Percentiles rank a stretch among this genome's conserved stretches.
These are phyloP conservation scores for Hygrocybe punicea DNA, from an alignment of 768 basidiomycete genomes.

Conservation along the genomic window DNA sequence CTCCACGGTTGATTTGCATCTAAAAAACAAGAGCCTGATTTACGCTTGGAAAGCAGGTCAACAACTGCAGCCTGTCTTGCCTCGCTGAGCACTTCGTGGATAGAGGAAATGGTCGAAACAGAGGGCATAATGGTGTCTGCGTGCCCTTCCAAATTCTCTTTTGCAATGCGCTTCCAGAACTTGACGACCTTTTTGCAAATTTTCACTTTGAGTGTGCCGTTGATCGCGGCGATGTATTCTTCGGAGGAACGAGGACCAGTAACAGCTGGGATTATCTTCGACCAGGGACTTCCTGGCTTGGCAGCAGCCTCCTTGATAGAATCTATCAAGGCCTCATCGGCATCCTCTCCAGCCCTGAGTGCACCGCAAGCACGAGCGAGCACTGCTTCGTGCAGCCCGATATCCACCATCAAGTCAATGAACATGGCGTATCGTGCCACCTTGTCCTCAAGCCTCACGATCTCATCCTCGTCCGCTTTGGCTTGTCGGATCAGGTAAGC, in stretches of 20 bases:
- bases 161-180: constrained; percentile 40
- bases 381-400: constrained; percentile 33
- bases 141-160: constrained; percentile 14
- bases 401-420: constrained; percentile 36
- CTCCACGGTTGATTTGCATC: background rate
- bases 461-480: constrained; percentile 27
- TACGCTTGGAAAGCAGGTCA: constrained; percentile 25
- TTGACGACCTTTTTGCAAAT: constrained; percentile 32
- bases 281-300: constrained; percentile 41
- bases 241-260: constrained; percentile 31
- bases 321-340: constrained; percentile 43
- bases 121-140: constrained; percentile 17
- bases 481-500: constrained; percentile 18
- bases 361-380: constrained; percentile 29
- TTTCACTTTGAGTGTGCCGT: constrained; percentile 28
- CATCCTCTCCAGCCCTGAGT: constrained; percentile 29
- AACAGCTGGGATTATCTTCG: constrained; percentile 38
- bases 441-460: constrained; percentile 23
- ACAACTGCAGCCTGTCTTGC: constrained; percentile 30
- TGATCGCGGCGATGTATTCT: constrained; percentile 34
- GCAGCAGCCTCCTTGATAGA: constrained; percentile 43
- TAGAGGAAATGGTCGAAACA: constrained; percentile 18
- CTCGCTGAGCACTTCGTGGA: constrained; percentile 14
- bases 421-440: constrained; percentile 34
- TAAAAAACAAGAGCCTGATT: background rate